Evolutionary conservation across 2,329 filamentous ascomycete species (phyloP).

Genomic region (Pleoardoris graminearum): DNA sequence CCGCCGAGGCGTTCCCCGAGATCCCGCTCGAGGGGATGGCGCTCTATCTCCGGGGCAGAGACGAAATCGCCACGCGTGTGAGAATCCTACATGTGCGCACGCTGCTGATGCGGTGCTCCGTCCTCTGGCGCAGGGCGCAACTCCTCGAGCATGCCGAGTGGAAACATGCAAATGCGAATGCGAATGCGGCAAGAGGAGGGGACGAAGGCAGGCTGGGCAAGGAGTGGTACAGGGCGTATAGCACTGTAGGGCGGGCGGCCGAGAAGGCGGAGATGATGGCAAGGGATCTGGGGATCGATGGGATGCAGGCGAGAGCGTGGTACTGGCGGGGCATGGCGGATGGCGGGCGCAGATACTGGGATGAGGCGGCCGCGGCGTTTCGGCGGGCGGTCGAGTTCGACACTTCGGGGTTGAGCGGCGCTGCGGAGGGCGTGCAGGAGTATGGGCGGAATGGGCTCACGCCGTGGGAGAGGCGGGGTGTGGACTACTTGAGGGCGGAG

Average conservation of each 20-base stretch:
- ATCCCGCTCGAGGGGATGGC: neutral
- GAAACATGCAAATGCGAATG: no score
- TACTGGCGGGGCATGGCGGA: constrained; percentile 26
- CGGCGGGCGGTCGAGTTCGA: neutral
- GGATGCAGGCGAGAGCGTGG: constrained; percentile 20
- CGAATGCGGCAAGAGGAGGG: no score
- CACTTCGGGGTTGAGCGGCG: neutral
- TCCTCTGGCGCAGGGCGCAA: neutral
- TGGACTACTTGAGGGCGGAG: neutral
- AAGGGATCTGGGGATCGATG: constrained; percentile 10
- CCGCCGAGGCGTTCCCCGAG: neutral
- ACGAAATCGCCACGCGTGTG: neutral
- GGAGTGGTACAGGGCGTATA: neutral
- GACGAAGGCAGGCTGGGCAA: neutral
- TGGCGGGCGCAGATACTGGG: constrained; percentile 11
- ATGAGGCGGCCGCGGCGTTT: constrained; percentile 9
- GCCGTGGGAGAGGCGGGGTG: neutral
- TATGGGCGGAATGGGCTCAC: neutral
- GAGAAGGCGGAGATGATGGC: constrained; percentile 15
- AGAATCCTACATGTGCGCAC: neutral
- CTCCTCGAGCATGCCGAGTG: neutral
- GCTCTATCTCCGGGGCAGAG: neutral
- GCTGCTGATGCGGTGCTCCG: neutral
- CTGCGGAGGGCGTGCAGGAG: neutral
- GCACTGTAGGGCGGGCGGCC: constrained; percentile 3